phyloP scores from a whole-genome alignment of 2,329 filamentous ascomycete species.

The Colletotrichum caudatum region DNA sequence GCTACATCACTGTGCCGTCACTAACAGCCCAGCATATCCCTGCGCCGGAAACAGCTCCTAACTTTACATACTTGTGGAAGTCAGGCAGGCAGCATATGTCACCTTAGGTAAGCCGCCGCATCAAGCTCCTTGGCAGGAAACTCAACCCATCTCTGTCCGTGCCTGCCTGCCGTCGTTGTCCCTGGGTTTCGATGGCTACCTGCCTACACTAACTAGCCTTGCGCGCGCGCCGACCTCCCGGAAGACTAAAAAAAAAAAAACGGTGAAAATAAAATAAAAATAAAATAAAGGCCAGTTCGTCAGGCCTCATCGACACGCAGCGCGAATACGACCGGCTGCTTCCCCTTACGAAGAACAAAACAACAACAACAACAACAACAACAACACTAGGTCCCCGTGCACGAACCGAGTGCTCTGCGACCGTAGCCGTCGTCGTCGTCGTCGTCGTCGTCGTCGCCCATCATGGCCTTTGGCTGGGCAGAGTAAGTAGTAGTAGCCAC shows the following conservation, averaged over 20 bases:
- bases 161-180: neutral
- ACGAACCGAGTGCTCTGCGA: neutral
- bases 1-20: conserved; percentile 41
- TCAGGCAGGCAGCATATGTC: neutral
- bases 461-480: conserved; percentile 45
- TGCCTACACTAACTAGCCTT: conserved; percentile 1
- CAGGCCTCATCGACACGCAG: conserved; percentile 20
- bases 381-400: neutral
- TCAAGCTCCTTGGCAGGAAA: conserved; percentile 30
- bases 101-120: conserved; percentile 37
- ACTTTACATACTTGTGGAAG: conserved; percentile 1
- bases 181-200: conserved; percentile 9
- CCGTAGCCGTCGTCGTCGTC: neutral
- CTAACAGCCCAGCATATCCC: conserved; percentile 23
- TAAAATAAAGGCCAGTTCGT: conserved; percentile 1
- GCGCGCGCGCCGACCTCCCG: conserved; percentile 18
- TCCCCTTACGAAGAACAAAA: neutral
- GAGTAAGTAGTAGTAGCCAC: conserved; percentile 39
- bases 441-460: conserved; percentile 15
- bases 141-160: conserved; percentile 23
- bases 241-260: neutral
- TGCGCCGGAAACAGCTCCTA: conserved; percentile 30
- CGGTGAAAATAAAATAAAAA: neutral
- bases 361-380: no score
- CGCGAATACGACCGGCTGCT: neutral